phyloP scores from a whole-genome alignment of 306 rosid genomes.

The Potentilla sterilis region DNA sequence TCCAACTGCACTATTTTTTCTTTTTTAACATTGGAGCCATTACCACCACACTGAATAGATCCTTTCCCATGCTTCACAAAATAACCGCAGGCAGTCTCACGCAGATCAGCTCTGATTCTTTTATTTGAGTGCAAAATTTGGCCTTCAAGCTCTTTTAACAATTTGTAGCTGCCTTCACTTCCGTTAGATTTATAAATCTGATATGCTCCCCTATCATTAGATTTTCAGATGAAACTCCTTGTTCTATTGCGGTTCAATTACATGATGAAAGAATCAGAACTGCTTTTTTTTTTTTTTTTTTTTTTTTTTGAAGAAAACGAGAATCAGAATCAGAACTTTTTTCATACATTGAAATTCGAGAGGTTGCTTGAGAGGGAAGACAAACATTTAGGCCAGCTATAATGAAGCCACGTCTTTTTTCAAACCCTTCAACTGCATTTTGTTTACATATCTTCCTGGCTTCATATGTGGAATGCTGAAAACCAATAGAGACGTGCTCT shows the following conservation, averaged over 20 bases:
- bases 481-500: slow-evolving; percentile 25
- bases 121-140: background rate
- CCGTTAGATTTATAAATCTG: background rate
- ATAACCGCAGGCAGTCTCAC: background rate
- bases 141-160: background rate
- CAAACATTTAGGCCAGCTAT: background rate
- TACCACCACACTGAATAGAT: background rate
- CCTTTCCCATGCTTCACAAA: background rate
- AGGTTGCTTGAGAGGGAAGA: background rate
- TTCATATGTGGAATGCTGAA: slow-evolving; percentile 17
- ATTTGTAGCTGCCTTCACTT: background rate
- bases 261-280: background rate
- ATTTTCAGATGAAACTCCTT: background rate
- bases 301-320: too few species aligned
- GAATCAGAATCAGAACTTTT: background rate
- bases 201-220: background rate
- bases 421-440: background rate
- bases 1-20: background rate
- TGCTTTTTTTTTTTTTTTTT: background rate
- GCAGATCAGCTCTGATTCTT: background rate
- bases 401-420: background rate
- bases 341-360: background rate
- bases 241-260: background rate
- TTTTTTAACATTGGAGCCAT: background rate
- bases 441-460: background rate